Evolutionary conservation across 192 early-diverging fungal species (phyloP).

Genomic region (Lobosporangium transversale): DNA sequence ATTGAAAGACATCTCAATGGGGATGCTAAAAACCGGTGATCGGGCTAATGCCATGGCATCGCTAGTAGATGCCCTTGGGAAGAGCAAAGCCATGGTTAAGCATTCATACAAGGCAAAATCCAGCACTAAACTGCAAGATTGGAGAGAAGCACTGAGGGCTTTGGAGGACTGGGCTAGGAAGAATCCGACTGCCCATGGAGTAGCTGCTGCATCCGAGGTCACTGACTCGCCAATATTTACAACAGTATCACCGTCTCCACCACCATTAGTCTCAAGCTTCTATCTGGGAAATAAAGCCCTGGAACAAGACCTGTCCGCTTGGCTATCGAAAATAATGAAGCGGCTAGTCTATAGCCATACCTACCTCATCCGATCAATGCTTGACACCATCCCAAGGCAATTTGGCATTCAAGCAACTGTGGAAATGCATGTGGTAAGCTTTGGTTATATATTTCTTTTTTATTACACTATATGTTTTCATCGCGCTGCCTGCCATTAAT

Average conservation of each 20-base stretch:
- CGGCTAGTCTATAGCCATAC: slow-evolving; percentile 43
- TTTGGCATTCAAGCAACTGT: slow-evolving; percentile 29
- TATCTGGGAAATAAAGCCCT: neutral
- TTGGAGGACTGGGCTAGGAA: slow-evolving; percentile 21
- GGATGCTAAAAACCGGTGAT: neutral
- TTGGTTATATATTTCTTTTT: neutral
- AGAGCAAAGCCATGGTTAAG: slow-evolving; percentile 27
- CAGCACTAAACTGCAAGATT: slow-evolving; percentile 3
- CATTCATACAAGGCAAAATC: slow-evolving; percentile 1
- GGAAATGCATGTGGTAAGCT: slow-evolving; percentile 35
- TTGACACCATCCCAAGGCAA: slow-evolving; percentile 17
- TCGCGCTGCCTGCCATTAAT: no score
- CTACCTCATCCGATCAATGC: slow-evolving; percentile 24
- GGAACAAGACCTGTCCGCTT: slow-evolving; percentile 10
- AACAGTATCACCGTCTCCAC: no score
- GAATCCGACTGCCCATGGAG: neutral
- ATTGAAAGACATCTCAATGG: slow-evolving; percentile 9
- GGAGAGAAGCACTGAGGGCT: slow-evolving; percentile 26
- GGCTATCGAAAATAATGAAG: slow-evolving; percentile 18
- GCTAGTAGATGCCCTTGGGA: slow-evolving; percentile 30
- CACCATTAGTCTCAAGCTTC: no score
- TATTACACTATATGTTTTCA: neutral
- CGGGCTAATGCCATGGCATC: neutral
- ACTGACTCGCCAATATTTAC: no score
- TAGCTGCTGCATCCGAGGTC: neutral